These are phyloP conservation scores for Osmozyma mogii DNA, from an alignment of 805 yeast species.

Conservation along the genomic window DNA sequence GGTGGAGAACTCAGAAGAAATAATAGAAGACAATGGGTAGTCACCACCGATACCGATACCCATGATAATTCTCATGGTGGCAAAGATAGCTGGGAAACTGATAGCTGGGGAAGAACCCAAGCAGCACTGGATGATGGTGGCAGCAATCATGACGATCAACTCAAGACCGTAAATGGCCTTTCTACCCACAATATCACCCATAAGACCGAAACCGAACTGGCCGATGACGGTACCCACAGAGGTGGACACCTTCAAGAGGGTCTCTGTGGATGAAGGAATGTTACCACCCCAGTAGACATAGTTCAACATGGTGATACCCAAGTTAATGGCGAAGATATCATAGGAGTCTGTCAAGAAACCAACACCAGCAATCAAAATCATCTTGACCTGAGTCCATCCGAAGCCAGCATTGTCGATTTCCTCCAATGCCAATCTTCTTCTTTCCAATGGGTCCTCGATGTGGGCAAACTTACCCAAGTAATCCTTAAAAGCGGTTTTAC, in stretches of 20 bases:
- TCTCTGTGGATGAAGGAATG: conserved; percentile 65
- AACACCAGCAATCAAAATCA: conserved; percentile 83
- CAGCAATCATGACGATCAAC: conserved; percentile 73
- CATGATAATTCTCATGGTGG: conserved; percentile 76
- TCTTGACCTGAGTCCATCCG: conserved; percentile 78
- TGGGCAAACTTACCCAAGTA: conserved; percentile 73
- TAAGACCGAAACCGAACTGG: conserved; percentile 74
- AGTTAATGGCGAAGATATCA: conserved; percentile 84
- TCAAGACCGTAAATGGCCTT: conserved; percentile 83
- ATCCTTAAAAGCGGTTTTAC: conserved; percentile 83
- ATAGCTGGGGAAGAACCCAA: conserved; percentile 67
- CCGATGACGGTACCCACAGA: conserved; percentile 94
- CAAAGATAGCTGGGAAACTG: conserved; percentile 63
- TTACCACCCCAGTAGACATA: conserved; percentile 63
- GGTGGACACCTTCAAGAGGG: conserved; percentile 78
- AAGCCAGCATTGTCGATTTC: conserved; percentile 72
- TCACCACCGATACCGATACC: conserved; percentile 99
- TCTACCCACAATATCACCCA: conserved; percentile 80
- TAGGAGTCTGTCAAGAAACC: conserved; percentile 92
- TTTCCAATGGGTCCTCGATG: conserved; percentile 76
- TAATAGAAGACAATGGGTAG: conserved; percentile 89
- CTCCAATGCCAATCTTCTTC: conserved; percentile 79
- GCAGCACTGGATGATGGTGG: conserved; percentile 71
- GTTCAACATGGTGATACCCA: conserved; percentile 72
- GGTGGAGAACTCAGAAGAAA: conserved; percentile 86